These are phyloP conservation scores for Capronia americana DNA, from an alignment of 2,329 filamentous ascomycete species.

Conservation along the genomic window DNA sequence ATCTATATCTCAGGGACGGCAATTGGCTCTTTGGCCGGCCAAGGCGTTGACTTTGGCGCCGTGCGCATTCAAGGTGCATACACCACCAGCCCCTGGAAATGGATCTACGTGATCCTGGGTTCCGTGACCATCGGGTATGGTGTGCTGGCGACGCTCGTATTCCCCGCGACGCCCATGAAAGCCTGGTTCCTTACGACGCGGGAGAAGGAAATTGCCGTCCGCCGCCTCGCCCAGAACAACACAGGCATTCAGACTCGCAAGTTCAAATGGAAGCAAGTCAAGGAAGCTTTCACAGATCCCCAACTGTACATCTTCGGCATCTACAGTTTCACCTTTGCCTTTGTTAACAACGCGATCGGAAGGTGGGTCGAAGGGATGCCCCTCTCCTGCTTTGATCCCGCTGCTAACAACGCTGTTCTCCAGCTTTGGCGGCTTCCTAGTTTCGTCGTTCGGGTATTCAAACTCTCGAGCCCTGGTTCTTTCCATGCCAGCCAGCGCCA, in stretches of 20 bases:
- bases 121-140: slow-evolving; percentile 43
- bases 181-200: slow-evolving; percentile 71
- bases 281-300: slow-evolving; percentile 67
- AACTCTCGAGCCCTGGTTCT: slow-evolving; percentile 19
- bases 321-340: slow-evolving; percentile 49
- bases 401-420: neutral
- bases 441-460: slow-evolving; percentile 21
- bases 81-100: slow-evolving; percentile 46
- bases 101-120: slow-evolving; percentile 60
- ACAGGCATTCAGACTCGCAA: slow-evolving; percentile 65
- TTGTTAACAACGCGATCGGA: slow-evolving; percentile 59
- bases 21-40: slow-evolving; percentile 18
- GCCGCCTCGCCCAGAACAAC: slow-evolving; percentile 66
- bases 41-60: slow-evolving; percentile 22
- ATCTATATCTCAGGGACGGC: slow-evolving; percentile 25
- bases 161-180: slow-evolving; percentile 74
- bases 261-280: slow-evolving; percentile 61
- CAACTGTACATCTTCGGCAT: slow-evolving; percentile 64
- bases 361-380: slow-evolving; percentile 2
- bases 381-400: neutral
- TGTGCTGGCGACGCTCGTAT: slow-evolving; percentile 44
- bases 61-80: slow-evolving; percentile 17
- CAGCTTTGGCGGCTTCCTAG: slow-evolving; percentile 21
- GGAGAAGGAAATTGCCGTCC: slow-evolving; percentile 69
- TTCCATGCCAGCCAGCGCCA: slow-evolving; percentile 20